Evolutionary conservation across 805 yeast species (phyloP), one percentile per base, ranked within the genome.

Genomic region (Nakazawaea ambrosiae): DNA sequence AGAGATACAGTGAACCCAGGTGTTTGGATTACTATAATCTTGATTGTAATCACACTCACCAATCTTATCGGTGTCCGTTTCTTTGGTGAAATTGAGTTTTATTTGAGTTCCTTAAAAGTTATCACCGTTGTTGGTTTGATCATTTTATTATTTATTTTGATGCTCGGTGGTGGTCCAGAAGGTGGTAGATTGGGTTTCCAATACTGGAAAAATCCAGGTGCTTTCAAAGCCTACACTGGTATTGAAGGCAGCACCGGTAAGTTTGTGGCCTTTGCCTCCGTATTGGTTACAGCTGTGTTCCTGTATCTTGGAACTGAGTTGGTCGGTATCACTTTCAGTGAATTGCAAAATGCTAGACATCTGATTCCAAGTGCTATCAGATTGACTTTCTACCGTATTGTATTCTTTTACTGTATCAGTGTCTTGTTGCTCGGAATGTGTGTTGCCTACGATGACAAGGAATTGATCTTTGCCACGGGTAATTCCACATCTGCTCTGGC

Each of bases 161-260:
- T 81, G 61, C 63, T 78, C 40, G 95, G 95, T 42, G 95, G 92
- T 39, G 84, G 78, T 20, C 89, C 90, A 46, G 66, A 68, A 28
- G 80, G 78, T 49, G 87, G 81, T 48, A 69, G 90, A 57, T 49
- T 63, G 50, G 59, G 63, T 5, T 63, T 62, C 45, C 51, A 57
- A 38, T 67, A 66, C 49, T 71, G 75, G 75, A 53, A 54, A 36
- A 36, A 59, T 32, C 66, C 66, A 4, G 70, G 70, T 16, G 62
- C 70, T 1, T 63, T 67, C 49, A 58, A 57, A 14, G 54, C 68
- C 16, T 51, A 66, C 43, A 62, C 66, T 1, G 72, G 67, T 32
- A 72, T 76, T 1, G 58, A 64, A 42, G 54, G 58, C 20, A 41
- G 45, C 18, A 62, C 67, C 4, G 78, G 78, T 38, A 66, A 70